Conservation (phyloP, 345 rosid species). For the Pistacia integerrima region DNA sequence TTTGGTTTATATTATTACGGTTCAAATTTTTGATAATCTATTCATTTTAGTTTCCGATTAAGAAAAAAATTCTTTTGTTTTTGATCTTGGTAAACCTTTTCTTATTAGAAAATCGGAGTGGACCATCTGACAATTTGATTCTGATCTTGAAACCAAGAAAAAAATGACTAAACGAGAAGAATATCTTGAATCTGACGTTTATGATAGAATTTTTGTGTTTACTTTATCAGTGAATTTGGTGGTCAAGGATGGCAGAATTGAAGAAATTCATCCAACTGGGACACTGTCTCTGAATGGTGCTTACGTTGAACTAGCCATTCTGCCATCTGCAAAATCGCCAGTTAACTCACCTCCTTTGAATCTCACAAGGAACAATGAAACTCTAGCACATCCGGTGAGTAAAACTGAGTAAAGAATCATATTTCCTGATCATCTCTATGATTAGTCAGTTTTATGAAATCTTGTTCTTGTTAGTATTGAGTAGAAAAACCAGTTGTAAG, state of each 20-base stretch:
- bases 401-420: constrained; percentile 4
- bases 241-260: constrained; percentile 32
- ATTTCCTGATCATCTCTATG: background rate
- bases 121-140: background rate
- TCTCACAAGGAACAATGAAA: constrained; percentile 8
- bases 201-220: background rate
- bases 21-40: background rate
- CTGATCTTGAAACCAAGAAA: background rate
- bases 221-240: constrained; percentile 26
- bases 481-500: background rate
- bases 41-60: too few relatives aligned
- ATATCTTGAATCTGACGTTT: background rate
- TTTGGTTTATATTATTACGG: background rate
- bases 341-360: constrained; percentile 22
- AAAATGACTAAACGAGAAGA: background rate
- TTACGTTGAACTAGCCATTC: constrained; percentile 27
- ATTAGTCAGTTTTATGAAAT: background rate
- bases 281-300: constrained; percentile 7
- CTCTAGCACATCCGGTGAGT: constrained; percentile 15
- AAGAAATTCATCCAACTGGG: constrained; percentile 15
- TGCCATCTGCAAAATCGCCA: constrained; percentile 25
- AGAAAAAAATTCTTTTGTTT: background rate
- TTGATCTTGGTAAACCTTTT: background rate
- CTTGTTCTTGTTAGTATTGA: background rate
- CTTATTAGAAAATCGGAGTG: background rate